Conservation (phyloP, 2,329 filamentous ascomycete genomes). For the Microthyrium microscopicum region DNA sequence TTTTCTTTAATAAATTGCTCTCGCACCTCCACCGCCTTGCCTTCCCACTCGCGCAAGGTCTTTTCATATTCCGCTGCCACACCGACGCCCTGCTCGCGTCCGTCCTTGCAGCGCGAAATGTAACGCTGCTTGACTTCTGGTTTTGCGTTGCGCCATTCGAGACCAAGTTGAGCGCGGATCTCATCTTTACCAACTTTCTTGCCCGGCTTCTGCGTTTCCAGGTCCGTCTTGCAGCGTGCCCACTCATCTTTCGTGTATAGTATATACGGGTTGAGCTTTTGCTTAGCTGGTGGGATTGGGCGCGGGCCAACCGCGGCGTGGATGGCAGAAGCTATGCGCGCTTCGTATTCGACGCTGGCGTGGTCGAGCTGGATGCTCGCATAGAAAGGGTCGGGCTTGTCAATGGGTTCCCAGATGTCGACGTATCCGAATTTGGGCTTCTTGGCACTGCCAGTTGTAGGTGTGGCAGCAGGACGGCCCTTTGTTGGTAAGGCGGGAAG, state of each 20-base stretch:
- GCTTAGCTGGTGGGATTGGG: conserved; percentile 54
- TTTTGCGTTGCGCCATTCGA: conserved; percentile 73
- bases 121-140: conserved; percentile 61
- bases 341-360: conserved; percentile 34
- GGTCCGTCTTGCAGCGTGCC: conserved; percentile 52
- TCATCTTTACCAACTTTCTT: conserved; percentile 55
- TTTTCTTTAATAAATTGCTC: conserved; percentile 24
- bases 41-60: conserved; percentile 56
- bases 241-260: conserved; percentile 69
- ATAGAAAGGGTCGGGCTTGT: conserved; percentile 2
- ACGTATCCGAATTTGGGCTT: conserved; percentile 11
- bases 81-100: conserved; percentile 37
- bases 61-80: conserved; percentile 43
- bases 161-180: conserved; percentile 68
- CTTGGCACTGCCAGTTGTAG: no score
- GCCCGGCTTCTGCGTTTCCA: conserved; percentile 46
- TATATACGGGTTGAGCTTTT: conserved; percentile 70
- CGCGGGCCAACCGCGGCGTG: conserved; percentile 53
- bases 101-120: conserved; percentile 50
- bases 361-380: conserved; percentile 1
- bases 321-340: conserved; percentile 39
- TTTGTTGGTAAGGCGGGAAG: background rate
- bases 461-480: no score
- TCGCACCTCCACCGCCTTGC: conserved; percentile 35
- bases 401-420: conserved; percentile 7